Conservation (phyloP, 2,329 filamentous ascomycete genomes). For the Metarhizium robertsii region DNA sequence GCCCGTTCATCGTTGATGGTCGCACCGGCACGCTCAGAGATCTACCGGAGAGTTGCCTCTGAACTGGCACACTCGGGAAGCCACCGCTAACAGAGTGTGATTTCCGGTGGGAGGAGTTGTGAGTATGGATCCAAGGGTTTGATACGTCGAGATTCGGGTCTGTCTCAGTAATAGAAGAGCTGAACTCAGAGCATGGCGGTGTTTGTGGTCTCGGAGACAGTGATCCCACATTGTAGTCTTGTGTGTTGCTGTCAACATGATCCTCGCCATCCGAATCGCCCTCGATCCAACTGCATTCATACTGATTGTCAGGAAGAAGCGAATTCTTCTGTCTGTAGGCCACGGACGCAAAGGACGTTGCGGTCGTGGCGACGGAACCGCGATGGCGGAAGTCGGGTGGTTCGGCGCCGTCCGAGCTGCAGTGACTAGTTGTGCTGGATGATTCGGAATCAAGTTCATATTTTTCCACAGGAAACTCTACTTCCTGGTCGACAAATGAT, state of each 20-base stretch:
- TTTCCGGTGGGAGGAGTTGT: slow-evolving; percentile 11
- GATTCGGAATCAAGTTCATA: slow-evolving; percentile 21
- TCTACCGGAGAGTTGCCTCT: slow-evolving; percentile 7
- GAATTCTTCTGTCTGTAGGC: slow-evolving; percentile 15
- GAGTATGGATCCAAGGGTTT: neutral
- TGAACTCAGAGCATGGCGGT: slow-evolving; percentile 12
- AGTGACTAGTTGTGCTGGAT: slow-evolving; percentile 20
- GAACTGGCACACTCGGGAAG: slow-evolving; percentile 1
- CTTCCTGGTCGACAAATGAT: slow-evolving; percentile 21
- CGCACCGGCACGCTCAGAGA: slow-evolving; percentile 12
- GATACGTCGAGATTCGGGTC: neutral
- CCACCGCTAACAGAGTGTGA: slow-evolving; percentile 14
- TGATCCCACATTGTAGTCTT: slow-evolving; percentile 5
- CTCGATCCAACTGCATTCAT: slow-evolving; percentile 28
- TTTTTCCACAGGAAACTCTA: slow-evolving; percentile 9
- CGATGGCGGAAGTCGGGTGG: slow-evolving; percentile 23
- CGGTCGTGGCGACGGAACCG: slow-evolving; percentile 25
- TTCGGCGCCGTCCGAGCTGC: slow-evolving; percentile 22
- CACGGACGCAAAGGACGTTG: slow-evolving; percentile 25
- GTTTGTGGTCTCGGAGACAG: slow-evolving; percentile 23
- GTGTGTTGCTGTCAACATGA: slow-evolving; percentile 5
- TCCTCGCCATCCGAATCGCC: slow-evolving; percentile 25
- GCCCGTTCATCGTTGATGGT: neutral
- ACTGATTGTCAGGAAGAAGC: slow-evolving; percentile 10
- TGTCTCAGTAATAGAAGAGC: neutral